A percentile compares a stretch with the other conserved stretches of the same genome.
These are phyloP conservation scores for Russula sp. DNA, from an alignment of 768 basidiomycete species.

Conservation along the genomic window DNA sequence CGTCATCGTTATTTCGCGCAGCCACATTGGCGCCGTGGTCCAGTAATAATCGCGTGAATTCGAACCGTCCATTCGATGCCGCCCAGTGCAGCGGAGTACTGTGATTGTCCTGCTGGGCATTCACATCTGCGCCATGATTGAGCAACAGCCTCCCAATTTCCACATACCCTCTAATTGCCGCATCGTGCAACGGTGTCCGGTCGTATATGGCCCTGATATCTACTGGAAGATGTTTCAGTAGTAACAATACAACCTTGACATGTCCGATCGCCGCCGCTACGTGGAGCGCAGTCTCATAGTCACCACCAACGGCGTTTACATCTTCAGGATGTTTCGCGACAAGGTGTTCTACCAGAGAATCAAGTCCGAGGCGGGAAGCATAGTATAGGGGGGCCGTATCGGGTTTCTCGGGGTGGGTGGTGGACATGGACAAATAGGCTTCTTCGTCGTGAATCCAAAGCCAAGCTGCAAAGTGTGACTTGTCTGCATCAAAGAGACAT, in stretches of 20 bases:
- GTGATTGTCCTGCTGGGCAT: background rate
- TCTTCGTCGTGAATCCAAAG: no score
- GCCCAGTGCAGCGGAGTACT: background rate
- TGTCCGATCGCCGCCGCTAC: background rate
- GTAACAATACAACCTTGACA: background rate
- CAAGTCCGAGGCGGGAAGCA: no score
- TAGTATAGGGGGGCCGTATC: no score
- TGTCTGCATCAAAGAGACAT: no score
- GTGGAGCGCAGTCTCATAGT: background rate
- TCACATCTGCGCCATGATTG: background rate
- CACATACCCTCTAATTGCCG: background rate
- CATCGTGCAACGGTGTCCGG: background rate
- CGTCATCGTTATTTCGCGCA: fast-evolving
- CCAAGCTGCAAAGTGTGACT: no score
- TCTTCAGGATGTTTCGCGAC: no score
- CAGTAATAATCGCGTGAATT: background rate
- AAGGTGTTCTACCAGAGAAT: no score
- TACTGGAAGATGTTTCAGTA: background rate
- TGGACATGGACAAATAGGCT: no score
- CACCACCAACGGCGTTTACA: no score
- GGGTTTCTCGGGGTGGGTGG: background rate
- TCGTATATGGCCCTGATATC: no score
- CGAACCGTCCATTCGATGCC: fast-evolving
- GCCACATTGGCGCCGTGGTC: background rate
- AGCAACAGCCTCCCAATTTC: background rate